Evolutionary conservation across 2,329 filamentous ascomycete genomes (phyloP), one percentile per base, ranked within the genome.

Genomic region (Colletotrichum limetticola): DNA sequence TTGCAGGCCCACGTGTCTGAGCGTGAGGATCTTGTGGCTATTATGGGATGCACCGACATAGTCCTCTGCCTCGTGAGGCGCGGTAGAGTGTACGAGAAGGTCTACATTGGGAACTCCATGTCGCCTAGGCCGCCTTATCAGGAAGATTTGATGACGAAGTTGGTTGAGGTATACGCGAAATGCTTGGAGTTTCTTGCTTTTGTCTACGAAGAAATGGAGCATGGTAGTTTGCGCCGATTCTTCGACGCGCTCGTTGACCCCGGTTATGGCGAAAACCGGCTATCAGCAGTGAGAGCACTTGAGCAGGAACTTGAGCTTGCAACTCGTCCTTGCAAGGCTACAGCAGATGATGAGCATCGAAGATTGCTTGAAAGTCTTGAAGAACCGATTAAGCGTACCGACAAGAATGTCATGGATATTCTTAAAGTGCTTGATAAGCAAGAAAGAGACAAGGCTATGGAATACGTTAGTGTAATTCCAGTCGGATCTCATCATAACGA

Each of bases 191-290:
- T 46, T 46, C 42, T 46, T 46, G 42, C 16, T n/a, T 46, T 46
- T n/a, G 42, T 46, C 19, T 1, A 46, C 19, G 3, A 46, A 46
- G 42, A 46, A 1, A 46, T 46, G 2, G 0, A n/a, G 42, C 42
- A 46, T n/a, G 42, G 42, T 0, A 0, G 0, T 46, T n/a, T 1
- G 0, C 16, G 42, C 19, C 42, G 42, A n/a, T 46, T 46, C 16
- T 46, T 46, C 14, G 2, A 46, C 42, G 2, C 42, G 1, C 42
- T 46, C 42, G 16, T 46, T 0, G 19, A 46, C 42, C 42, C 42
- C 2, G 19, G 42, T 1, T 9, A 46, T 9, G 42, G 42, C 42
- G 2, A 46, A 4, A 46, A 46, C 5, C 42, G 42, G 0, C 6
- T 46, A 4, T 46, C 16, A 46, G 2, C 6, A 19, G 42, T 46